Conservation (phyloP, 2,329 filamentous ascomycete species). For the Penicillium polonicum region DNA sequence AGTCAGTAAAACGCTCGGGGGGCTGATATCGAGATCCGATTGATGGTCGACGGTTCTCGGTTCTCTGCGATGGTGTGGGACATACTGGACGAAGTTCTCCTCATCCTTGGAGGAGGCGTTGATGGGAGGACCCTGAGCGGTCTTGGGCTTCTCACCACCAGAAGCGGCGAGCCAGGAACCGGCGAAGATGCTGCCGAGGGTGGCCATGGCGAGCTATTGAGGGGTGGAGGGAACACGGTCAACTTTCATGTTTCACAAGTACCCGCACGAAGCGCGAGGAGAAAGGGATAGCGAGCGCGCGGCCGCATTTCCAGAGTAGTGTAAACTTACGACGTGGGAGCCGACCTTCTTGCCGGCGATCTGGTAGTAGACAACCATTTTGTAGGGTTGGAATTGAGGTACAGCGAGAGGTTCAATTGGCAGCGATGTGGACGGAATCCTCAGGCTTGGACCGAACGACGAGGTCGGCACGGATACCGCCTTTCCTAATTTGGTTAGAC, state of each 20-base stretch:
- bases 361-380: constrained; percentile 54
- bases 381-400: constrained; percentile 31
- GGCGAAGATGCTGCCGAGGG: constrained; percentile 52
- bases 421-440: constrained; percentile 30
- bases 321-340: constrained; percentile 51
- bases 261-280: constrained; percentile 12
- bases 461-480: constrained; percentile 24
- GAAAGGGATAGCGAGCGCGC: constrained; percentile 23
- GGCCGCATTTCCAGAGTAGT: constrained; percentile 1
- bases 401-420: constrained; percentile 24
- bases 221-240: constrained; percentile 11
- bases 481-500: constrained; percentile 23
- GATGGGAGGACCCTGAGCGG: constrained; percentile 54
- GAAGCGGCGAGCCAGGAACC: constrained; percentile 47
- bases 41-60: not conserved
- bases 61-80: constrained; percentile 14
- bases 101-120: constrained; percentile 66
- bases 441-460: constrained; percentile 27
- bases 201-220: constrained; percentile 60
- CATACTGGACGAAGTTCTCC: constrained; percentile 68
- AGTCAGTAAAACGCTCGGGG: not conserved
- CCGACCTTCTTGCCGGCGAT: constrained; percentile 53
- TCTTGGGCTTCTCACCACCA: constrained; percentile 40
- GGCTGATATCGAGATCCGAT: not conserved
- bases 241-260: constrained; percentile 19